phyloP scores from a whole-genome alignment of 1,284 basidiomycete species.

The Tetrapyrgos nigripes region DNA sequence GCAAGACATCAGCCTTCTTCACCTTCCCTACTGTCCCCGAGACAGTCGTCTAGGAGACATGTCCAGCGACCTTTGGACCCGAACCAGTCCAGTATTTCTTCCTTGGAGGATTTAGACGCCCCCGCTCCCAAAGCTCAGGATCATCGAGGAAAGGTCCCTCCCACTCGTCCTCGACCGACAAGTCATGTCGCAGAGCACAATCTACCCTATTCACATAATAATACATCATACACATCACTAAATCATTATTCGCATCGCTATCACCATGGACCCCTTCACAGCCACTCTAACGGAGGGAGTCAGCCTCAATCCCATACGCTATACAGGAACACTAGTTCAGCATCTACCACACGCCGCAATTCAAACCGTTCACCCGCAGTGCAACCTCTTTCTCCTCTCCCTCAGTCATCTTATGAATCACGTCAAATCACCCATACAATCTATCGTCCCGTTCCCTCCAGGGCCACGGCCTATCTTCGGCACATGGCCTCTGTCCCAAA shows the following conservation, averaged over 20 bases:
- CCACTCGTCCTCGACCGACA: conserved; percentile 28
- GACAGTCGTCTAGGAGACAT: neutral
- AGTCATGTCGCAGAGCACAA: conserved; percentile 18
- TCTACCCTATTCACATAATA: conserved; percentile 17
- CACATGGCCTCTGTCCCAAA: conserved; percentile 72
- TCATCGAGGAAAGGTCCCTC: conserved; percentile 24
- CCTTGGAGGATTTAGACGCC: conserved; percentile 5
- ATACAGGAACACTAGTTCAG: neutral
- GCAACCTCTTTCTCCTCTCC: conserved; percentile 35
- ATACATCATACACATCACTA: conserved; percentile 9
- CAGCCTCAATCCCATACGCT: neutral
- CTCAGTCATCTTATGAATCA: conserved; percentile 24
- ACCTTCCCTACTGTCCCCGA: neutral
- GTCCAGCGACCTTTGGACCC: neutral
- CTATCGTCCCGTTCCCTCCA: conserved; percentile 48
- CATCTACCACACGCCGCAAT: neutral
- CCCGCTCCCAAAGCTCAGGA: conserved; percentile 23
- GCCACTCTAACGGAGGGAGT: neutral
- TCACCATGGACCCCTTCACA: neutral
- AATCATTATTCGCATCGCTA: conserved; percentile 26
- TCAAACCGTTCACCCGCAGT: conserved; percentile 22
- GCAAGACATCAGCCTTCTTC: conserved; percentile 17
- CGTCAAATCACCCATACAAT: conserved; percentile 21
- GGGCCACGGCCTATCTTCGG: conserved; percentile 67
- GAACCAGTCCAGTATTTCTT: neutral